A percentile compares a stretch with the other conserved stretches of the same genome.
Conservation (phyloP, 2,329 filamentous ascomycete genomes). For the Zelopaecilomyces penicillatus region DNA sequence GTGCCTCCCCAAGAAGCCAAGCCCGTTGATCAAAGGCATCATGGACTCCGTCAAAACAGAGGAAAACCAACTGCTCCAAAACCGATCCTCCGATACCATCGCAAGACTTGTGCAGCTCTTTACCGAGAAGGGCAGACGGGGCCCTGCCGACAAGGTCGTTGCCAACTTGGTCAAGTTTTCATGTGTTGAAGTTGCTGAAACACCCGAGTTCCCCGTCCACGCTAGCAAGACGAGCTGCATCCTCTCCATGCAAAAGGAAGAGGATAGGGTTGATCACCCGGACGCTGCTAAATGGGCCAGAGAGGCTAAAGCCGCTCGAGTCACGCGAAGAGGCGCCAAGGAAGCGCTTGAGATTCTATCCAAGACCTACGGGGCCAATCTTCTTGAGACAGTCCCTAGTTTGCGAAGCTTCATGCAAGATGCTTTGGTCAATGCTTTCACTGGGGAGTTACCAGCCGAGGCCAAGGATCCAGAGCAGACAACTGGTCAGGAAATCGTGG, state of each 20-base stretch:
- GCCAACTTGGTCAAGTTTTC: constrained; percentile 95
- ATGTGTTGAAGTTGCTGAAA: constrained; percentile 95
- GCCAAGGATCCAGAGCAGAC: constrained; percentile 65
- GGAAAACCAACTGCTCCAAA: constrained; percentile 82
- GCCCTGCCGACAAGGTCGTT: constrained; percentile 90
- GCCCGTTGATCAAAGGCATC: constrained; percentile 85
- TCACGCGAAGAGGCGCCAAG: constrained; percentile 87
- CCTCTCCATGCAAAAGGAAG: constrained; percentile 91
- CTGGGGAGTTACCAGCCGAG: constrained; percentile 60
- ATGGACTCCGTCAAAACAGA: constrained; percentile 98
- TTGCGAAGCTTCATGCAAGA: constrained; percentile 72
- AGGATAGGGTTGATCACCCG: constrained; percentile 85
- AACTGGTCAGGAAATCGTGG: constrained; percentile 85
- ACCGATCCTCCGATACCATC: constrained; percentile 76
- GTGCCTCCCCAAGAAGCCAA: constrained; percentile 85
- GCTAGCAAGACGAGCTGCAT: constrained; percentile 70
- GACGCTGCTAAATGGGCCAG: constrained; percentile 84
- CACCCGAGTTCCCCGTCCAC: constrained; percentile 86
- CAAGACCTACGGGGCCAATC: constrained; percentile 63
- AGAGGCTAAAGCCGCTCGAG: constrained; percentile 80
- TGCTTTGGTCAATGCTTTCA: constrained; percentile 68
- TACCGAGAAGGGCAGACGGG: constrained; percentile 67
- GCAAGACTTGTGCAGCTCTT: constrained; percentile 81
- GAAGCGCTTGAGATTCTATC: constrained; percentile 87
- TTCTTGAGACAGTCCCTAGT: constrained; percentile 80